phyloP scores from a whole-genome alignment of 2,329 filamentous ascomycete species.

The Cercospora nicotianae region DNA sequence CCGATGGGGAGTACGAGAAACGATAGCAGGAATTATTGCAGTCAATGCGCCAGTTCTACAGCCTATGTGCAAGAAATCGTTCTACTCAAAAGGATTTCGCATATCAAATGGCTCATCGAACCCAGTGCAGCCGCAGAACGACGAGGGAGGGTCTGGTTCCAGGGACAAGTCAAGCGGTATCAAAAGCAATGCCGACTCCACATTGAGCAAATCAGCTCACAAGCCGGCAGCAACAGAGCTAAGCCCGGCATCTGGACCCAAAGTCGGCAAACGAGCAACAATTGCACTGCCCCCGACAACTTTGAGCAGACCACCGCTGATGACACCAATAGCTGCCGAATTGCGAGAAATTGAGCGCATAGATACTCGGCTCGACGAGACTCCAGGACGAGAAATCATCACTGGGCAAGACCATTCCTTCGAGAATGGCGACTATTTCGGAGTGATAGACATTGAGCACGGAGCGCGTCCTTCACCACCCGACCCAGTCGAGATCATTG shows the following conservation, averaged over 20 bases:
- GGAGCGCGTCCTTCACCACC: neutral
- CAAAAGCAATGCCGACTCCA: conserved; percentile 14
- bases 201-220: neutral
- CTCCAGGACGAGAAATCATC: neutral
- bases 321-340: conserved; percentile 3
- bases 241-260: neutral
- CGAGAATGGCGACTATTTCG: conserved; percentile 9
- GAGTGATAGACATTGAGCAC: neutral
- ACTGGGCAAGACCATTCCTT: neutral
- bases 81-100: conserved; percentile 33
- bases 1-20: conserved; percentile 43
- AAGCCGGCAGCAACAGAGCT: conserved; percentile 14
- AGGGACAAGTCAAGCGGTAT: conserved; percentile 10
- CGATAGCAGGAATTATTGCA: conserved; percentile 40
- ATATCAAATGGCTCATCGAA: neutral
- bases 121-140: neutral
- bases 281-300: neutral
- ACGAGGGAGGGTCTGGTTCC: neutral
- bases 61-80: conserved; percentile 34
- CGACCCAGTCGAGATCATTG: conserved; percentile 9
- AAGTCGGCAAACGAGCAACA: neutral
- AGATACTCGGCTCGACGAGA: conserved; percentile 1
- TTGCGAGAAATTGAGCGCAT: conserved; percentile 9
- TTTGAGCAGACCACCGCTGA: neutral
- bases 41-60: conserved; percentile 41